A percentile compares a stretch with the other conserved stretches of the same genome.
Evolutionary conservation across 345 rosid genomes (phyloP).

Genomic region (Nephelium lappaceum): DNA sequence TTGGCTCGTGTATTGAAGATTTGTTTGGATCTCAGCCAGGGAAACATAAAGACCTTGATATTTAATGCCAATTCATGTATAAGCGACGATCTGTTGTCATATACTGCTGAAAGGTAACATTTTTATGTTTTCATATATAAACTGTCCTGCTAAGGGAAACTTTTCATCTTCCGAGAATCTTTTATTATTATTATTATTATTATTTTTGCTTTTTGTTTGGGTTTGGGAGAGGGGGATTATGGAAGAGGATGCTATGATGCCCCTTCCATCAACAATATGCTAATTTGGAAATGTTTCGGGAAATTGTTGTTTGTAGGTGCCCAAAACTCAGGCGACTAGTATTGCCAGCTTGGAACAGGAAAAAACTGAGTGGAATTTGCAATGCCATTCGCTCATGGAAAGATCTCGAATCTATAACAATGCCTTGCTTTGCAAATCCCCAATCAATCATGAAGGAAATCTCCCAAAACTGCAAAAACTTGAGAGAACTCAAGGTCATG

Average conservation of each 20-base stretch:
- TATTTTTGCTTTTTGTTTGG: not conserved
- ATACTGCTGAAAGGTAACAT: constrained; percentile 76
- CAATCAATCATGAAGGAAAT: constrained; percentile 70
- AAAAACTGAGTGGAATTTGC: constrained; percentile 70
- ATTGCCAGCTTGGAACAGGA: constrained; percentile 85
- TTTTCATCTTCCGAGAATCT: not conserved
- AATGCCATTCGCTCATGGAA: constrained; percentile 67
- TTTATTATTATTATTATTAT: not conserved
- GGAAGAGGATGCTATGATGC: not conserved
- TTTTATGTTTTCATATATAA: not conserved
- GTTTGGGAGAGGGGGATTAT: not conserved
- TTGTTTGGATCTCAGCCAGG: constrained; percentile 71
- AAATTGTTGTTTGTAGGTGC: constrained; percentile 46
- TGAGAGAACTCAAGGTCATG: constrained; percentile 76
- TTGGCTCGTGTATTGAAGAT: constrained; percentile 63
- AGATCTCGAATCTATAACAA: constrained; percentile 82
- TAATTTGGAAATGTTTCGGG: not conserved
- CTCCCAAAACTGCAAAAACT: constrained; percentile 60
- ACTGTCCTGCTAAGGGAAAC: not conserved
- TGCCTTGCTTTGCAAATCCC: constrained; percentile 80
- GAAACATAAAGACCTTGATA: constrained; percentile 57
- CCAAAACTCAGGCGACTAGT: constrained; percentile 66
- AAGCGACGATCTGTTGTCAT: constrained; percentile 73
- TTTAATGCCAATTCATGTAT: constrained; percentile 65
- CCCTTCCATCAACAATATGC: not conserved